phyloP scores from a whole-genome alignment of 2,329 filamentous ascomycete species.

The Apiospora phragmitis region DNA sequence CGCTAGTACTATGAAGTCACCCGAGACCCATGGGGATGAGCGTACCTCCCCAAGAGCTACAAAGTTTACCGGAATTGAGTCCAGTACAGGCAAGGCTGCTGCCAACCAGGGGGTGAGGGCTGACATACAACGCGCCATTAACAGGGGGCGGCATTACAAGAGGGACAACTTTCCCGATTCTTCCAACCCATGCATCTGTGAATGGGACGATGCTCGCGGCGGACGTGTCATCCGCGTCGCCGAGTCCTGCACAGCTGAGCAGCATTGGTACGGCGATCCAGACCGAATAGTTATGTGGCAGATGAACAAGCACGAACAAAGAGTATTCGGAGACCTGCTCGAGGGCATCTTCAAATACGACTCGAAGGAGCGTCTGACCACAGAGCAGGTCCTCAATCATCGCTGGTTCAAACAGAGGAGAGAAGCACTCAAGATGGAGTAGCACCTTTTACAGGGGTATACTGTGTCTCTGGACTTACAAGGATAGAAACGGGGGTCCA shows the following conservation, averaged over 20 bases:
- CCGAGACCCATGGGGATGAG: not conserved
- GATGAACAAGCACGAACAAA: not conserved
- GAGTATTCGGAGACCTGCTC: not conserved
- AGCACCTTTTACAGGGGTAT: not conserved
- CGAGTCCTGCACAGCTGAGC: not conserved
- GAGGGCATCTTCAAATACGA: not conserved
- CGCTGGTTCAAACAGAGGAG: not conserved
- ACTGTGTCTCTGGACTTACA: too few relatives aligned
- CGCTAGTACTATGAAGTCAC: not conserved
- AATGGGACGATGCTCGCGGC: not conserved
- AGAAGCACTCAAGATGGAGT: not conserved
- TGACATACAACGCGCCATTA: not conserved
- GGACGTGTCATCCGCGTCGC: not conserved
- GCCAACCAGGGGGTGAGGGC: not conserved
- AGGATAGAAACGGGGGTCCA: not conserved
- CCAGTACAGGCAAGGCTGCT: not conserved
- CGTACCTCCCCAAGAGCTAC: not conserved
- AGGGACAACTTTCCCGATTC: not conserved
- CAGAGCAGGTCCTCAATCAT: not conserved
- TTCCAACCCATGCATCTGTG: not conserved
- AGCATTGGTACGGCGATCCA: not conserved
- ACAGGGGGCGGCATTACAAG: not conserved
- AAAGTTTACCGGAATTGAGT: not conserved
- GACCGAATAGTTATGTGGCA: not conserved
- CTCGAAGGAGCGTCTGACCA: not conserved